A percentile compares a stretch with the other conserved stretches of the same genome.
Conservation (phyloP, 2,329 filamentous ascomycete genomes). For the Chrysosporium keratinophilum region DNA sequence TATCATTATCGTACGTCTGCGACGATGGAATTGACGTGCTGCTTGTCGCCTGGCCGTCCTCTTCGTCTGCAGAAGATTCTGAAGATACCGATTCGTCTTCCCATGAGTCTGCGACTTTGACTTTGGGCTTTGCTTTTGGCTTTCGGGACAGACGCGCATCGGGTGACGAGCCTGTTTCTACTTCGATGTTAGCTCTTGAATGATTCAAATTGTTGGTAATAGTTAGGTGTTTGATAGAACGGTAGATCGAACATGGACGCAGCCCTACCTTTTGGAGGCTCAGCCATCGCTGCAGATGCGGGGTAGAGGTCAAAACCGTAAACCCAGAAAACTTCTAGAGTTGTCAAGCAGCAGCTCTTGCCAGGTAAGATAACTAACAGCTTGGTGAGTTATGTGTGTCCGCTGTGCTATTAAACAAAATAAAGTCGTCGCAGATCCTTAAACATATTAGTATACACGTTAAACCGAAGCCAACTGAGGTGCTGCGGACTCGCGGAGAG, state of each 20-base stretch:
- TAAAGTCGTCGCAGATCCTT: no score
- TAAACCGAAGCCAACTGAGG: no score
- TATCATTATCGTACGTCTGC: conserved; percentile 9
- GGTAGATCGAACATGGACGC: neutral
- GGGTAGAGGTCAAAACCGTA: neutral
- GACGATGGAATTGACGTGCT: conserved; percentile 16
- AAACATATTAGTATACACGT: no score
- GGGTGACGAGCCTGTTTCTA: neutral
- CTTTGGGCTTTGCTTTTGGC: conserved; percentile 17
- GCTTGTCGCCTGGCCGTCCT: conserved; percentile 18
- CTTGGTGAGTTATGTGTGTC: no score
- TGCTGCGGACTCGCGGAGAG: no score
- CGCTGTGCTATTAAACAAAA: no score
- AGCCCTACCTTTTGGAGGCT: neutral
- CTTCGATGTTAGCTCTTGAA: neutral
- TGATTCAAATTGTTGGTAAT: neutral
- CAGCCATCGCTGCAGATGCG: neutral
- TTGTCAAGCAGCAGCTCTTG: no score
- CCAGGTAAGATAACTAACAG: no score
- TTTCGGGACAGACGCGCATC: neutral
- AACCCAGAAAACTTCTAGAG: neutral
- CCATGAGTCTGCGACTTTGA: conserved; percentile 58
- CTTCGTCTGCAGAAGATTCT: conserved; percentile 30
- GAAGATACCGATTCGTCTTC: conserved; percentile 55
- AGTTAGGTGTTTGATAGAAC: neutral